Evolutionary conservation across 805 yeast genomes (phyloP).

Genomic region (Hanseniaspora clermontiae): DNA sequence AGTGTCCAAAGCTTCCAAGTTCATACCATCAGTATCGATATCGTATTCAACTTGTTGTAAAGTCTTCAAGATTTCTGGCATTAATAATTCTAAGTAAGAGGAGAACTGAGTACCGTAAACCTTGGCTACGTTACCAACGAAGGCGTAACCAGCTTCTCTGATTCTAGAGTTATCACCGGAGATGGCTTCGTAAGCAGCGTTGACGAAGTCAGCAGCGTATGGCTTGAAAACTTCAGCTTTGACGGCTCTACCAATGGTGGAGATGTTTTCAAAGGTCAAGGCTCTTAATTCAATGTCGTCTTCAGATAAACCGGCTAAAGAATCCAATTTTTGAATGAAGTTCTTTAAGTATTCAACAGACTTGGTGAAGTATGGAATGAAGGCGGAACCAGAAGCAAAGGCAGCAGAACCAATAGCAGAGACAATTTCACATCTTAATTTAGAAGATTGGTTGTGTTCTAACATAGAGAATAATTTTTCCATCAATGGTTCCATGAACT

Average conservation of each 20-base stretch:
- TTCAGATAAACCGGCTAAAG: slow-evolving; percentile 66
- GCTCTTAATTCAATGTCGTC: slow-evolving; percentile 88
- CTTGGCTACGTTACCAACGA: slow-evolving; percentile 85
- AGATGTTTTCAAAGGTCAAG: slow-evolving; percentile 79
- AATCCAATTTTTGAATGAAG: slow-evolving; percentile 56
- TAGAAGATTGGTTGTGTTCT: slow-evolving; percentile 58
- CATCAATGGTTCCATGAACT: slow-evolving; percentile 79
- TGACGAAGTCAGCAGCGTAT: slow-evolving; percentile 76
- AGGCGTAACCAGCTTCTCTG: slow-evolving; percentile 89
- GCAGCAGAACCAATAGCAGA: slow-evolving; percentile 97
- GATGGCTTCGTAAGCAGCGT: slow-evolving; percentile 72
- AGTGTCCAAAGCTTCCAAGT: slow-evolving; percentile 39
- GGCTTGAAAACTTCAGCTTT: slow-evolving; percentile 80
- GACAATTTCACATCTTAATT: slow-evolving; percentile 64
- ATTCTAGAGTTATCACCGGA: slow-evolving; percentile 68
- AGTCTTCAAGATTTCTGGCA: slow-evolving; percentile 75
- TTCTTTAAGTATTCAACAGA: slow-evolving; percentile 74
- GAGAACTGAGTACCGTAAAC: slow-evolving; percentile 86
- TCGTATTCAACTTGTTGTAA: slow-evolving; percentile 78
- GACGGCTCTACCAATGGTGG: slow-evolving; percentile 93
- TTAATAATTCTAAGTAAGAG: slow-evolving; percentile 65
- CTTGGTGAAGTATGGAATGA: slow-evolving; percentile 71
- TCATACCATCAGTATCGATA: slow-evolving; percentile 45
- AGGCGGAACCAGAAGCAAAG: slow-evolving; percentile 80
- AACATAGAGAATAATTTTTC: slow-evolving; percentile 77